Percentiles rank a stretch among this genome's conserved stretches.
Evolutionary conservation across 441 rosid species (phyloP).

Genomic region (Syzygium syzygioides): DNA sequence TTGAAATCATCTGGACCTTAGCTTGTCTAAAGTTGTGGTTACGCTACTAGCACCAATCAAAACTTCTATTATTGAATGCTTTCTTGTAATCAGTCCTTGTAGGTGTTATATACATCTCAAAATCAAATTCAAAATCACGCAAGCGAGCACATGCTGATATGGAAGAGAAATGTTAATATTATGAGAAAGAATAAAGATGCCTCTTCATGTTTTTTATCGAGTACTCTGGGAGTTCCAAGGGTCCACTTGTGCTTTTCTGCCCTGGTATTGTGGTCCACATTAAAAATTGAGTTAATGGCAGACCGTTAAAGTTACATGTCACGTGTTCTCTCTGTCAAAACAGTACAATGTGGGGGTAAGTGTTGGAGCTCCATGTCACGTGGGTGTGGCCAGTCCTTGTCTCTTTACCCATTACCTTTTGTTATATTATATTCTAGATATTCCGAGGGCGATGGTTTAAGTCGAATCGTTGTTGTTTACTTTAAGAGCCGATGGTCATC

Average conservation of each 20-base stretch:
- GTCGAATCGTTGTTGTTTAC: not conserved
- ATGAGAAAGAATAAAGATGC: not conserved
- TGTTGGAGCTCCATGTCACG: not conserved
- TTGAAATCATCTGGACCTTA: too few relatives aligned
- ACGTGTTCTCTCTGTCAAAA: not conserved
- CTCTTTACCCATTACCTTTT: too few relatives aligned
- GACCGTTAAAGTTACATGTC: too few relatives aligned
- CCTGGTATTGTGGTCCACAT: not conserved
- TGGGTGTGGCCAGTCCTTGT: not conserved
- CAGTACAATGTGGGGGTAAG: not conserved
- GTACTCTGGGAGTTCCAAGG: not conserved
- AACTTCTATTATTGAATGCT: fast-evolving
- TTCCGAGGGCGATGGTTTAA: not conserved
- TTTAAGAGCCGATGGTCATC: not conserved
- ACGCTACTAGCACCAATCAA: fast-evolving
- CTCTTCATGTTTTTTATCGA: not conserved
- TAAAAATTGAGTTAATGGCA: not conserved
- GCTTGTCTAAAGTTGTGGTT: too few relatives aligned
- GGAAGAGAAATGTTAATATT: too few relatives aligned
- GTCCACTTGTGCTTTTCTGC: not conserved
- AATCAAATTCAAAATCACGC: too few relatives aligned
- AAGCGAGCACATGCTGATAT: not conserved
- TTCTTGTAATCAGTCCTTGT: too few relatives aligned
- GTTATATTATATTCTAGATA: too few relatives aligned
- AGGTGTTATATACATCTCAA: not conserved